phyloP scores from a whole-genome alignment of 2,329 filamentous ascomycete genomes.

The Penicillium sp. region DNA sequence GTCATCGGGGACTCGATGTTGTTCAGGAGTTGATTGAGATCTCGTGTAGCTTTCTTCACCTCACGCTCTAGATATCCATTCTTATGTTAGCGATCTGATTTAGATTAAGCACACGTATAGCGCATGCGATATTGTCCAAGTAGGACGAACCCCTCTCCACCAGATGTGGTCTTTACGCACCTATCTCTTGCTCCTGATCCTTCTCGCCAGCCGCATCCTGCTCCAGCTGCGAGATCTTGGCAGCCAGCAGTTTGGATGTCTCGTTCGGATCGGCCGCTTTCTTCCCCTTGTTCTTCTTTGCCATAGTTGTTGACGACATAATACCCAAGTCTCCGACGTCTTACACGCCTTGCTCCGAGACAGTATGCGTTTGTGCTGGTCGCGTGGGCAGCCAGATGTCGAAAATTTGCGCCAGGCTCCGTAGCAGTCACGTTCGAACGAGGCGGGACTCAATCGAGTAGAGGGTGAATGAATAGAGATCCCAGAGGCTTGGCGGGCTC shows the following conservation, averaged over 20 bases:
- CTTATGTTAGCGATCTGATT: constrained; percentile 24
- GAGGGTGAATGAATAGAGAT: constrained; percentile 3
- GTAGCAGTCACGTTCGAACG: constrained; percentile 9
- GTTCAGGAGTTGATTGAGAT: constrained; percentile 76
- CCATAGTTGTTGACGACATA: constrained; percentile 49
- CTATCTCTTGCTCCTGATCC: constrained; percentile 92
- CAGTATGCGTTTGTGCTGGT: constrained; percentile 40
- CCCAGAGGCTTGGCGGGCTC: constrained; percentile 19
- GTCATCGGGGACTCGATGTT: constrained; percentile 89
- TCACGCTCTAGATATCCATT: constrained; percentile 65
- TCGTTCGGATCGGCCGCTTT: constrained; percentile 81
- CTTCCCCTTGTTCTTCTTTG: constrained; percentile 79
- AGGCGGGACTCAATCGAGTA: constrained; percentile 16
- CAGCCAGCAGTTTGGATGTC: constrained; percentile 83
- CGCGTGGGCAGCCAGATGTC: constrained; percentile 18
- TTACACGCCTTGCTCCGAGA: constrained; percentile 26
- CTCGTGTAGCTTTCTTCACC: constrained; percentile 88
- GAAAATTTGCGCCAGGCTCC: constrained; percentile 21
- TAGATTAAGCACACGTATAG: constrained; percentile 9
- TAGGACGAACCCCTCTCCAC: neutral
- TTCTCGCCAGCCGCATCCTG: constrained; percentile 89
- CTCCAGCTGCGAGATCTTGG: constrained; percentile 92
- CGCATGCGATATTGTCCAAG: neutral
- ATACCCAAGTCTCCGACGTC: constrained; percentile 13
- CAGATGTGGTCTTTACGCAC: constrained; percentile 50